Base-by-base conservation (phyloP, 352 stramenopile species). In the Phytophthora idaei region DNA sequence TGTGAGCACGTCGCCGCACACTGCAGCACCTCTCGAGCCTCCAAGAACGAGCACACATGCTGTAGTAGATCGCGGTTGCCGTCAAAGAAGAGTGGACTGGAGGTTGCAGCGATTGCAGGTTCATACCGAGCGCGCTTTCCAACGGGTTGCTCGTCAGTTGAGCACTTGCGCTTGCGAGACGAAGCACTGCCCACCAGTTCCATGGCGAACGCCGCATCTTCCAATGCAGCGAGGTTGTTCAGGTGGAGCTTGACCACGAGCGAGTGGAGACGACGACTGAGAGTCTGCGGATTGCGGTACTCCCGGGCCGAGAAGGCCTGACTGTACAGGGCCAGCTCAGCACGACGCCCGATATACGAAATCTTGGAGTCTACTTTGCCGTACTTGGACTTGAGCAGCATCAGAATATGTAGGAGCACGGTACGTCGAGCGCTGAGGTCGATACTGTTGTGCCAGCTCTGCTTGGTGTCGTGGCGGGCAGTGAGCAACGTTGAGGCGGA, bases 371-470 rank as follows among this genome's bases (percentile, higher is more conserved):
- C 80, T 21, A 89, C 69, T 34, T 74, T 80, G 53, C 78, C 74
- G 62, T 87, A 89, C 63, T 87, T 89, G 65, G 69, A 74, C 71
- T 87, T 87, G 44, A 89, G 74, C 45, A 89, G 62, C 50, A 89
- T 31, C 31, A 89, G 48, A 69, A 89, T 86, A 59, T 85, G 80
- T 25, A 89, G 74, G 32, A 89, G 68, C n/a, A 89, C 64, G 8
- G 71, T 67, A 58, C 80, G 80, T 39, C 80, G 67, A 42, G 71
- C 67, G 9, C 47, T 58, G 39, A 82, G 56, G 44, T 85, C 72
- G 51, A 83, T 71, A 29, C 60, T 72, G 5, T 67, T 17, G 53
- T 87, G 80, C 80, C 80, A 89, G 57, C 60, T 78, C 49, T 69
- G 64, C 62, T 72, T 78, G 45, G 58, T 31, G 2, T 4, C 14